Conservation (phyloP, 2,329 filamentous ascomycete species). For the Shiraia sp. region DNA sequence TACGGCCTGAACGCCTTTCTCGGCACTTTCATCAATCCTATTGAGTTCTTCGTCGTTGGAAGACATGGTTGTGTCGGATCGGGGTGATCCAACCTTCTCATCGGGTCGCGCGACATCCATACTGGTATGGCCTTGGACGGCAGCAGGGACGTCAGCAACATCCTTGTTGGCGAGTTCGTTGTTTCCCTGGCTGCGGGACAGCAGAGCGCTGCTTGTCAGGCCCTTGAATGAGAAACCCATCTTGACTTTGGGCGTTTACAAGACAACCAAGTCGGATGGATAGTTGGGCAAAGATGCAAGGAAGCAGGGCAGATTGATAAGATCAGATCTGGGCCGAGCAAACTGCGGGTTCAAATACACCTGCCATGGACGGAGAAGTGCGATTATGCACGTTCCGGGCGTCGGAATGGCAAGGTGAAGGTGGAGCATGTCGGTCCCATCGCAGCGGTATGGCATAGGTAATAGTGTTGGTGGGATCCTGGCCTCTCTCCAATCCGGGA, state of each 20-base stretch:
- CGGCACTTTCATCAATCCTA: slow-evolving; percentile 35
- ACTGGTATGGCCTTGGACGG: slow-evolving; percentile 34
- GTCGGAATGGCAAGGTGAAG: too few species aligned
- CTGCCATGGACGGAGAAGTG: too few species aligned
- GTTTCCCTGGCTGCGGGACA: slow-evolving; percentile 17
- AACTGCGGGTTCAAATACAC: slow-evolving; percentile 25
- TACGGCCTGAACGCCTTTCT: slow-evolving; percentile 32
- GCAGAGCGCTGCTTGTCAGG: slow-evolving; percentile 30
- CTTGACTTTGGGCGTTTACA: slow-evolving; percentile 9
- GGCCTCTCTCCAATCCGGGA: too few species aligned
- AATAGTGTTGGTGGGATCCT: too few species aligned
- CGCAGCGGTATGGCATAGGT: too few species aligned
- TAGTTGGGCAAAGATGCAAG: too few species aligned
- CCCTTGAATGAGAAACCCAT: slow-evolving; percentile 41
- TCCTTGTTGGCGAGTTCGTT: slow-evolving; percentile 25
- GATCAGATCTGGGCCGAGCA: slow-evolving; percentile 18
- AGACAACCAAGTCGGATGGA: slow-evolving; percentile 6
- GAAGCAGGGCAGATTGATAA: slow-evolving; percentile 37
- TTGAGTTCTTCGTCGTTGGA: slow-evolving; percentile 35
- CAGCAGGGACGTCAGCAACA: slow-evolving; percentile 32
- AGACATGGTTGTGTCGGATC: slow-evolving; percentile 13
- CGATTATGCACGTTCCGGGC: too few species aligned
- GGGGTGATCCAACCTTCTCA: slow-evolving; percentile 33
- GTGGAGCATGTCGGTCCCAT: too few species aligned
- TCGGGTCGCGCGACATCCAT: slow-evolving; percentile 24